These are phyloP conservation scores for Elymus sibiricus DNA, from an alignment of 176 grass and related monocot genomes.

Conservation along the genomic window DNA sequence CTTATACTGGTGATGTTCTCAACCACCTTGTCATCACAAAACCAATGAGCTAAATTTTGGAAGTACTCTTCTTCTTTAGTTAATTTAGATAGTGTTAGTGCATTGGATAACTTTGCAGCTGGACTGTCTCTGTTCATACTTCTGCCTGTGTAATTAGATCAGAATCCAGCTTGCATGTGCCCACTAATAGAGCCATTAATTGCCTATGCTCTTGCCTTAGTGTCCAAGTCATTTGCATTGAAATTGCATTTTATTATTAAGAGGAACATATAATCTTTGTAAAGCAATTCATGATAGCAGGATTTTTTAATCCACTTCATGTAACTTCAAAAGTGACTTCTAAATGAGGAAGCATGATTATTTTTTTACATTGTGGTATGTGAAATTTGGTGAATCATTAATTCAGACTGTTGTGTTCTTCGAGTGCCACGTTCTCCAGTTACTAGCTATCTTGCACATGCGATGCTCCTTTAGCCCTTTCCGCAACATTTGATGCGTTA, in stretches of 20 bases:
- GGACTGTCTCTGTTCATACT: not conserved
- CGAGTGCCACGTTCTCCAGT: not conserved
- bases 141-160: not conserved
- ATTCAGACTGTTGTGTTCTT: not conserved
- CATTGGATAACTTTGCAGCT: not conserved
- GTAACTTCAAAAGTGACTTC: not conserved
- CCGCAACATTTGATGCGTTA: not conserved
- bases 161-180: not conserved
- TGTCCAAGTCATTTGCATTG: not conserved
- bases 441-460: not conserved
- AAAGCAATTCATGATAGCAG: not conserved
- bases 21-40: not conserved
- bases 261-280: not conserved
- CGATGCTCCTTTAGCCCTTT: not conserved
- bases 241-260: not conserved
- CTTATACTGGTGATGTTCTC: no score
- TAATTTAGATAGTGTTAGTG: not conserved
- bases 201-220: not conserved
- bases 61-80: not conserved
- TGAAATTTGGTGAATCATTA: not conserved
- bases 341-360: not conserved
- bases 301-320: not conserved
- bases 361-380: not conserved
- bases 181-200: not conserved
- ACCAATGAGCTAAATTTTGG: not conserved